Evolutionary conservation across 441 rosid genomes (phyloP), one percentile per base, ranked within the genome.

Genomic region (Gossypium gossypioides): DNA sequence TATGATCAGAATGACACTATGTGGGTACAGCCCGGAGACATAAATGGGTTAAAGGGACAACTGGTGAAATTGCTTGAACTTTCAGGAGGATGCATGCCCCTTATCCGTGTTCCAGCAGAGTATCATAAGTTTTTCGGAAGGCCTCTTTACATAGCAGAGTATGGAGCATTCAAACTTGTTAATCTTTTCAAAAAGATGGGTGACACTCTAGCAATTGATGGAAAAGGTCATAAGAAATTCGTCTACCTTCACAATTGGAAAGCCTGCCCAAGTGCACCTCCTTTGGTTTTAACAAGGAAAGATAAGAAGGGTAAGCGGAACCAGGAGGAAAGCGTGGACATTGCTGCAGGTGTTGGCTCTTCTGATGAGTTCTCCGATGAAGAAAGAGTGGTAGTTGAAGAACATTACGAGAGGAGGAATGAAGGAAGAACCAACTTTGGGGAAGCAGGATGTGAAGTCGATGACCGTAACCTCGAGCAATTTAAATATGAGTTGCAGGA

Each of bases 11-110:
- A 74, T 81, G 89, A 88, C 81, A 75, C 82, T 0, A 82, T 86
- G 89, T 92, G 97, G 96, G 94, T 90, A 4, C 94, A 89, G 62
- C 99, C 97, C 2, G 99, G 99, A 55, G 98, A 91, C 72, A 72
- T 92, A 21, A 89, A 86, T 37, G 97, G 99, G 46, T 73, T 94
- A 68, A 95, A 86, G 80, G 80, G 81, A 10, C 97, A 91, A 80
- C 64, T 95, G 57, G 85, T 88, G 60, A 95, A 88, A 83, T 78
- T 95, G 80, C 86, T 95, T 46, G 93, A 92, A 78, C 87, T 88
- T 51, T 89, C 89, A 0, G 98, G 96, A 72, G 99, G 99, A 16
- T 81, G 86, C 81, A 75, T 95, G 78, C 96, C 89, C 62, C 81
- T 95, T 57, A 81, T 74, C 74, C 96, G 89, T 71, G 82, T 95